phyloP scores from a whole-genome alignment of 306 rosid species.

The Spatholobus suberectus region DNA sequence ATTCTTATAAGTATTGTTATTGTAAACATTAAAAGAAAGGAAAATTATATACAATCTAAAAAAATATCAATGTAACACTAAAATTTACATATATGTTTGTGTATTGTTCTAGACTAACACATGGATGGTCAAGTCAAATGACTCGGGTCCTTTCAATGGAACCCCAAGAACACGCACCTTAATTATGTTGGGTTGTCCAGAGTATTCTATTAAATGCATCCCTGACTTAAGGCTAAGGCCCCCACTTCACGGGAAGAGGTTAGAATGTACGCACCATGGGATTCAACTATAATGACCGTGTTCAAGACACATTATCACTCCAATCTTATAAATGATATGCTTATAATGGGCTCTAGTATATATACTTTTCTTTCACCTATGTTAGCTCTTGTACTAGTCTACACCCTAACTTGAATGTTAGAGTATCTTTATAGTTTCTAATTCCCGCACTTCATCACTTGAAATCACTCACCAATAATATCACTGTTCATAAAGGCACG shows the following conservation, averaged over 20 bases:
- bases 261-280: neutral
- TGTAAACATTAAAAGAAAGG: too few relatives aligned
- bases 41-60: too few relatives aligned
- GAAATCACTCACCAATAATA: neutral
- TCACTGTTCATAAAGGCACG: neutral
- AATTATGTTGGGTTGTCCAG: neutral
- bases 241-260: neutral
- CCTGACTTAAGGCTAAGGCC: neutral
- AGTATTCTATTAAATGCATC: neutral
- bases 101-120: too few relatives aligned
- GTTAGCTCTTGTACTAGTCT: neutral
- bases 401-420: neutral
- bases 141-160: neutral
- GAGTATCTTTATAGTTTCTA: neutral
- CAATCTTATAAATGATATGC: neutral
- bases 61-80: too few relatives aligned
- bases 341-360: neutral
- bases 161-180: slow-evolving; percentile 2
- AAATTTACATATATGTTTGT: too few relatives aligned
- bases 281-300: neutral
- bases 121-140: neutral
- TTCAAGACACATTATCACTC: neutral
- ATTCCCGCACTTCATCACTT: neutral
- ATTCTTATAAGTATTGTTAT: too few relatives aligned
- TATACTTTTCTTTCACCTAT: neutral